These are phyloP conservation scores for Solanum sparsipilum DNA, from an alignment of 257 asterid species.

Conservation along the genomic window DNA sequence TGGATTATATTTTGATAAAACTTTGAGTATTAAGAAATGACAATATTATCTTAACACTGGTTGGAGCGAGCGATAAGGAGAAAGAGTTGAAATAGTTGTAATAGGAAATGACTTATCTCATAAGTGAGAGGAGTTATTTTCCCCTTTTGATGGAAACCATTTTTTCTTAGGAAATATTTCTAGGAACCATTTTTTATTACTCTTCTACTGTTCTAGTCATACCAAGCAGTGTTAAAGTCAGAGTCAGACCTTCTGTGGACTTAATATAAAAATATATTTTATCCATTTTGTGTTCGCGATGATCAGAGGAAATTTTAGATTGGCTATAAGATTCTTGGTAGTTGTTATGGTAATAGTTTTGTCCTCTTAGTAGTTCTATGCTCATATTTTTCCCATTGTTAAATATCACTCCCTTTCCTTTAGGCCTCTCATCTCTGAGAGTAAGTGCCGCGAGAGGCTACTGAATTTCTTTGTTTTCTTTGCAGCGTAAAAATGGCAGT, in stretches of 20 bases:
- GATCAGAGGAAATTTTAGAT: background rate
- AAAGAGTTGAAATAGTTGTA: background rate
- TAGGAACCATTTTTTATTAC: background rate
- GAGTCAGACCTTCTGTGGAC: background rate
- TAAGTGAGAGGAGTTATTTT: background rate
- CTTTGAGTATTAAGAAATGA: background rate
- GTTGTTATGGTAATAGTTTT: background rate
- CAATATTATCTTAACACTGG: background rate
- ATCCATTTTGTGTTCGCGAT: background rate
- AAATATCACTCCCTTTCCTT: background rate
- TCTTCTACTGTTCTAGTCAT: background rate
- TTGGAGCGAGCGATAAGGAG: background rate
- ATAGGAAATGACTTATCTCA: background rate
- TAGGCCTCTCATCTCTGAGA: background rate
- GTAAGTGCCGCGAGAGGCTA: background rate
- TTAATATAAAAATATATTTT: background rate
- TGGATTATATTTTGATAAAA: background rate
- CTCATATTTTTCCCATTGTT: background rate
- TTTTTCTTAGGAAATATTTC: background rate
- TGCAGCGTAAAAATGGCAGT: conserved; percentile 43
- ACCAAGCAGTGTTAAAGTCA: background rate
- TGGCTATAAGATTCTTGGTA: background rate
- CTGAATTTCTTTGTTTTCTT: background rate
- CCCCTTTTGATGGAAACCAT: background rate
- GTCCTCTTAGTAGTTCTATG: background rate